Evolutionary conservation across 306 rosid genomes (phyloP).

Genomic region (Geum urbanum): DNA sequence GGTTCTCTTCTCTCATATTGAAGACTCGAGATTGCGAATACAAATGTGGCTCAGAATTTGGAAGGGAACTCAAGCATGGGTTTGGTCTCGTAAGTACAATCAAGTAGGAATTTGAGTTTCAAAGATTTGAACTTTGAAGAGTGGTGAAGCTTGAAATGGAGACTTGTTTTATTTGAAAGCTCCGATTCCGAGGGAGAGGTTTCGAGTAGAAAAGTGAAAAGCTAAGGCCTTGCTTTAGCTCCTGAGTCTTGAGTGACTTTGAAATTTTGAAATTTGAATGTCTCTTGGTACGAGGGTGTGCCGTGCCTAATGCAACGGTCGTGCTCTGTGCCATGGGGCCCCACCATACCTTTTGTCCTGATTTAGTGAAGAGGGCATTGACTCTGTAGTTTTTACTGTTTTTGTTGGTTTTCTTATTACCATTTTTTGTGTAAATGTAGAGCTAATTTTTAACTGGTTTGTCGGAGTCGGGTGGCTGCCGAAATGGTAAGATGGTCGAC

Average conservation of each 20-base stretch:
- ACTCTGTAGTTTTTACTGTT: neutral
- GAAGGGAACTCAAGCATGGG: neutral
- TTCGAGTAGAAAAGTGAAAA: too few relatives aligned
- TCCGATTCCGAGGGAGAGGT: slow-evolving; percentile 24
- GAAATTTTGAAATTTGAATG: slow-evolving; percentile 81
- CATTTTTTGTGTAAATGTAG: too few relatives aligned
- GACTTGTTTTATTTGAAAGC: slow-evolving; percentile 6
- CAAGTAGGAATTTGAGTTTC: too few relatives aligned
- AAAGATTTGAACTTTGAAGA: neutral
- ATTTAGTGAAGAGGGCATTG: neutral
- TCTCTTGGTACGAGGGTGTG: slow-evolving; percentile 27
- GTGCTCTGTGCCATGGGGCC: slow-evolving; percentile 21
- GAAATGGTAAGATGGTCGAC: too few relatives aligned
- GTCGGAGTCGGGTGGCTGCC: too few relatives aligned
- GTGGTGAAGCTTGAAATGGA: neutral
- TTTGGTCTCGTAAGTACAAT: neutral
- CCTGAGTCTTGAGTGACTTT: slow-evolving; percentile 29
- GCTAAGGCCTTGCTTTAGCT: too few relatives aligned
- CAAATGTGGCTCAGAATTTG: neutral
- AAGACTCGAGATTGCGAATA: neutral
- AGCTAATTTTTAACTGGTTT: too few relatives aligned
- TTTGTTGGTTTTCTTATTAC: neutral
- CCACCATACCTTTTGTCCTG: too few relatives aligned
- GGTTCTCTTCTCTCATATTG: slow-evolving; percentile 81
- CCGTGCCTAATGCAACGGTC: slow-evolving; percentile 43